Percentiles rank a stretch among this genome's conserved stretches.
Evolutionary conservation across 805 yeast genomes (phyloP).

Genomic region (Candida dendrica): DNA sequence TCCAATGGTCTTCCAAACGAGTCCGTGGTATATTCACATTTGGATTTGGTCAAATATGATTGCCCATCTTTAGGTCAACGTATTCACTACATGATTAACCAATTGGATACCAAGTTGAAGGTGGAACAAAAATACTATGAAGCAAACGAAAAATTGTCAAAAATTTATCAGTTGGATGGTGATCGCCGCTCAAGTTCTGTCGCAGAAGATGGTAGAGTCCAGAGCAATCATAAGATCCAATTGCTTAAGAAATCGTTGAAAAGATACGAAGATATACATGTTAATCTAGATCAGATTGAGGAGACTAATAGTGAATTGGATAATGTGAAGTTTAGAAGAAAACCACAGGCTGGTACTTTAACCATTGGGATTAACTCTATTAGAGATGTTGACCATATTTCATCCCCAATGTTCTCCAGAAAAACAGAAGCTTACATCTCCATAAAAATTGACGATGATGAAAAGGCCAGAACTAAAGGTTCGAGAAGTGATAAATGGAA

Average conservation of each 20-base stretch:
- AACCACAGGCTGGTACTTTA: slow-evolving; percentile 77
- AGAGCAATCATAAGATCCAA: slow-evolving; percentile 79
- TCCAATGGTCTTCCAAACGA: slow-evolving; percentile 30
- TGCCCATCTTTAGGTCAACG: slow-evolving; percentile 92
- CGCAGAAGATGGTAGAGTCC: slow-evolving; percentile 82
- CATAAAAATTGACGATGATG: slow-evolving; percentile 83
- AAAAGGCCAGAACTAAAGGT: slow-evolving; percentile 66
- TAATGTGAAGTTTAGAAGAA: slow-evolving; percentile 69
- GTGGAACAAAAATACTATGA: slow-evolving; percentile 90
- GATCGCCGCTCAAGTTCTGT: slow-evolving; percentile 80
- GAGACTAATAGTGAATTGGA: slow-evolving; percentile 59
- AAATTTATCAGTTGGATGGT: slow-evolving; percentile 83
- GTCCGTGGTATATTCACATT: slow-evolving; percentile 44
- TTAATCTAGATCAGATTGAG: slow-evolving; percentile 53
- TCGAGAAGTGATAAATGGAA: slow-evolving; percentile 75
- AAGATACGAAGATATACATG: slow-evolving; percentile 84
- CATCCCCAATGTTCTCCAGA: slow-evolving; percentile 71
- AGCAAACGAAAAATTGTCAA: slow-evolving; percentile 85
- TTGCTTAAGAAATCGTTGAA: slow-evolving; percentile 76
- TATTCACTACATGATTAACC: slow-evolving; percentile 92
- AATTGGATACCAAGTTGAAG: slow-evolving; percentile 85
- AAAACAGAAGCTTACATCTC: slow-evolving; percentile 74
- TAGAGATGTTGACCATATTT: slow-evolving; percentile 88
- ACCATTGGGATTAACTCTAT: slow-evolving; percentile 68
- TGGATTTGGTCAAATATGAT: slow-evolving; percentile 85